Base-by-base conservation (phyloP, 306 rosid genomes). In the Begonia loranthoides region DNA sequence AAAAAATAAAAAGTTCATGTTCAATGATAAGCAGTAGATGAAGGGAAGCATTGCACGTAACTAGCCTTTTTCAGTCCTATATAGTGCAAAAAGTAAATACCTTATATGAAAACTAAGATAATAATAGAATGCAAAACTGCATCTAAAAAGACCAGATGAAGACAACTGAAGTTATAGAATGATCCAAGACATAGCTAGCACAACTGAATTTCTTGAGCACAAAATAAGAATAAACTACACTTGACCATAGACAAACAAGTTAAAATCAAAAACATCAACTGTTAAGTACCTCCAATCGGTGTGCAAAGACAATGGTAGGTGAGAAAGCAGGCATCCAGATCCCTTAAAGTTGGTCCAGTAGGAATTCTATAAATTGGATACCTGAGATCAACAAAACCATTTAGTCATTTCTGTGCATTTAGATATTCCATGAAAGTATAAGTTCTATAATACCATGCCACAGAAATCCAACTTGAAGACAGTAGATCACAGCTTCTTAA, bases 301-400 rank as follows among this genome's bases (percentile, higher is more conserved):
- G 87, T 82, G 48, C 78, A 81, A 54, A 89, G 95, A 49, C 68
- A 65, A 68, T 89, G 95, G 56, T 89, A 89, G 9, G 97, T 84
- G 60, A 89, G 73, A 70, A 89, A 84, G 79, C 95, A 79, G 11
- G 95, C 90, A 70, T 84, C 95, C 70, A 84, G 59, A 68, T 84
- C 93, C 77, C 84, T 82, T 65, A 89, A 75, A 6, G 95, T 84
- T 57, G 88, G 84, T 56, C 97, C 97, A 0, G 70, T 72, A 41
- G 97, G 97, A 62, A 89, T 89, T 61, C 93, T 80, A 74, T 89
- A 89, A 49, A 84, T 84, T 45, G 97, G 95, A 74, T 89, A 89
- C 97, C 97, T 89, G 66, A 65, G 71, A 64, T 58, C 2, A 28
- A 12, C 46, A 16, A 47, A 58, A 15, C 54, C n/a, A 48, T 38